Conservation (phyloP, 75 land plant genomes). For the Sequoiadendron giganteum region DNA sequence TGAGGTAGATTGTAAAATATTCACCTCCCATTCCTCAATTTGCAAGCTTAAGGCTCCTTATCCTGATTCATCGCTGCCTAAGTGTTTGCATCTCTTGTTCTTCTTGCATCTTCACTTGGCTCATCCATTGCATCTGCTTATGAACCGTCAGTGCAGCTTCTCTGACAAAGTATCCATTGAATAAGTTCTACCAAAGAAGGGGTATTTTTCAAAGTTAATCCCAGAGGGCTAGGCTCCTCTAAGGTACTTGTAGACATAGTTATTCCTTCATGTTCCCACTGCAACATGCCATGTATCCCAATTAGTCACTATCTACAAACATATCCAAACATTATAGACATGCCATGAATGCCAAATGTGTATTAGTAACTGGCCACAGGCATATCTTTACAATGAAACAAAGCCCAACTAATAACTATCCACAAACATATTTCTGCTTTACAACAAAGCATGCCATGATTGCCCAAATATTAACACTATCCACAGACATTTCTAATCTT, state of each 20-base stretch:
- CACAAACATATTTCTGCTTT: too few relatives aligned
- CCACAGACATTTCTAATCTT: too few relatives aligned
- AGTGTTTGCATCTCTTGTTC: constrained; percentile 14
- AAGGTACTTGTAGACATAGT: neutral
- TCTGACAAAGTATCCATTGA: constrained; percentile 27
- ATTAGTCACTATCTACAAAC: neutral
- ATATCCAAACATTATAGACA: neutral
- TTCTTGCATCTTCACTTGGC: neutral
- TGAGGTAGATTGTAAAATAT: too few relatives aligned
- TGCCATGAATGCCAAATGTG: neutral
- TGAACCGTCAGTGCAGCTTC: neutral
- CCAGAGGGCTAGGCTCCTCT: constrained; percentile 54
- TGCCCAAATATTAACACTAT: neutral
- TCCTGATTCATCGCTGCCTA: neutral
- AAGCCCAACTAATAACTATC: too few relatives aligned
- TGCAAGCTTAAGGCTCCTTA: constrained; percentile 51
- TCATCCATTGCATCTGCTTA: neutral
- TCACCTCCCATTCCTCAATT: constrained; percentile 71
- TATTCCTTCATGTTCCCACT: neutral
- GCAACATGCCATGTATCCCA: neutral
- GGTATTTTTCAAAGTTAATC: constrained; percentile 53
- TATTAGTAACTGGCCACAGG: neutral
- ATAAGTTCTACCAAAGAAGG: constrained; percentile 68
- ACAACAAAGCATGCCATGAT: too few relatives aligned
- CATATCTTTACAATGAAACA: neutral